Base-by-base conservation (phyloP, 2,329 filamentous ascomycete species). In the Pseudogymnoascus pannorum region DNA sequence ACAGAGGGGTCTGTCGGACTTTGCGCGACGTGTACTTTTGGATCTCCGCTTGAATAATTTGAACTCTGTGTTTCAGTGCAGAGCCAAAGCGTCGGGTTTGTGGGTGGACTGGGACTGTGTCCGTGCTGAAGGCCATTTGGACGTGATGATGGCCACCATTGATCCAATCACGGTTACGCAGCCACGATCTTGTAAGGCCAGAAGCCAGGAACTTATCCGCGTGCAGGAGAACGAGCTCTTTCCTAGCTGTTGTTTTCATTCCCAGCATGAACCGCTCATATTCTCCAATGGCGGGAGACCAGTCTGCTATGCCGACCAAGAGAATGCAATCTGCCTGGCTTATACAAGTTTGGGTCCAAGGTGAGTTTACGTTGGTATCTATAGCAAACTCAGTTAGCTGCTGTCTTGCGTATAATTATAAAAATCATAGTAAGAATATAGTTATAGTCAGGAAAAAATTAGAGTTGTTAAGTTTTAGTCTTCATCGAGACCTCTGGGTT, bases 301-400 rank as follows among this genome's bases (percentile, higher is more conserved):
- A 88, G 72, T 97, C 94, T 0, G 92, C 94, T 12, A 97, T 77
- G 0, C 92, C 94, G 26, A 99, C 91, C 7, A 99, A 80, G 6
- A 99, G 80, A 65, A 99, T 97, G 67, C 92, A 97, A 74, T 99
- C 94, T 1, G 94, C 94, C 74, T 99, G 94, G 14, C 89, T 88
- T 66, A 99, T 97, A 72, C 95, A 99, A 0, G 94, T 97, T 70
- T 97, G 92, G 0, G 95, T 99, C 94, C 94, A 99, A 0, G 93
- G 92, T 1, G 95, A 91, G 69, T 96, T 97, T 68, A 97, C 94
- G 64, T 87, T 96, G 4, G 95, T 99, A 73, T 99, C 94, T 87
- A 59, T 22, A 35, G 26, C 20, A 26, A 57, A 6, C 63, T 64
- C 26, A 65, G 57, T 42, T 59, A 54, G 65, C 75, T 70, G 44